These are phyloP conservation scores for Penstemon eatonii DNA, from an alignment of 257 asterid genomes.

Conservation along the genomic window DNA sequence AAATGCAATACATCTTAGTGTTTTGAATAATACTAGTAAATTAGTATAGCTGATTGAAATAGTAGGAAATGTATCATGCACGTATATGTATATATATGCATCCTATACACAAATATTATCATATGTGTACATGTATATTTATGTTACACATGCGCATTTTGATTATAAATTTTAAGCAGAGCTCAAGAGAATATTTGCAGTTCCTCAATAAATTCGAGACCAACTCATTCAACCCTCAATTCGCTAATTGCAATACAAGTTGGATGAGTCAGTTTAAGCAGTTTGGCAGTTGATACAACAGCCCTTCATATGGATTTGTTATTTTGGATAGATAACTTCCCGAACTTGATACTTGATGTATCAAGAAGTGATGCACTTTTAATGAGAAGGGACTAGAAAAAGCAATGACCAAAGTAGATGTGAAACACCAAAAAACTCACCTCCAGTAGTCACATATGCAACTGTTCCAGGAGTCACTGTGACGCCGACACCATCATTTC, in stretches of 20 bases:
- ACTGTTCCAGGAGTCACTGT: constrained; percentile 73
- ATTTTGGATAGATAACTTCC: neutral
- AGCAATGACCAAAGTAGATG: neutral
- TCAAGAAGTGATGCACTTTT: neutral
- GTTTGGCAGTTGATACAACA: neutral
- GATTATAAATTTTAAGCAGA: too few species aligned
- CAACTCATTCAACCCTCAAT: neutral
- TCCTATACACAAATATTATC: too few species aligned
- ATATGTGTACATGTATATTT: too few species aligned
- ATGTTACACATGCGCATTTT: too few species aligned
- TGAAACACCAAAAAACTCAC: constrained; percentile 41
- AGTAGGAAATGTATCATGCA: too few species aligned
- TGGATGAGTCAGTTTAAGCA: neutral
- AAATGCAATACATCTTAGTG: too few species aligned
- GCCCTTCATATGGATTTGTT: neutral
- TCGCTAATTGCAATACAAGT: neutral
- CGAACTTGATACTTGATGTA: neutral
- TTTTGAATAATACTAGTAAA: too few species aligned
- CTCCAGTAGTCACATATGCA: constrained; percentile 96
- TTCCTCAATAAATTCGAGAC: neutral
- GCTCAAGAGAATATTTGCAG: neutral
- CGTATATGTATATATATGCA: too few species aligned
- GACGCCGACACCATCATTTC: constrained; percentile 78
- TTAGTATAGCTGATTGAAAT: too few species aligned
- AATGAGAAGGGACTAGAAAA: neutral